phyloP scores from a whole-genome alignment of 2,329 filamentous ascomycete genomes.

The Talaromyces sp. region DNA sequence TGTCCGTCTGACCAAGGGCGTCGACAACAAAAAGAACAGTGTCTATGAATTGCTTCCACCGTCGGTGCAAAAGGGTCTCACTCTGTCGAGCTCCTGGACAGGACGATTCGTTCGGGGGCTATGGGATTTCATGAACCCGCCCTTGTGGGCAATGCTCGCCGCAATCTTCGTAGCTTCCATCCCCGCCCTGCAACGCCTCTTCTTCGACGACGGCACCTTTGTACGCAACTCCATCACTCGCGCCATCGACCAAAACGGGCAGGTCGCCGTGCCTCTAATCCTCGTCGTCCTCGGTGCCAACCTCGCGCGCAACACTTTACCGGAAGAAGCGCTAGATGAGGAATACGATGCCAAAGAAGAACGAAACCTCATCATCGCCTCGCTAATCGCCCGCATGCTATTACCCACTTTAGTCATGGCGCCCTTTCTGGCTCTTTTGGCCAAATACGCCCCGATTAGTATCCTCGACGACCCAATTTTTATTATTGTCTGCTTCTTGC shows the following conservation, averaged over 20 bases:
- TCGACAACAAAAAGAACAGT: conserved; percentile 19
- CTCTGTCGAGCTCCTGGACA: conserved; percentile 36
- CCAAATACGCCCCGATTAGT: conserved; percentile 87
- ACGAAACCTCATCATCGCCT: conserved; percentile 77
- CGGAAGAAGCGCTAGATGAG: conserved; percentile 59
- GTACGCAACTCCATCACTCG: conserved; percentile 88
- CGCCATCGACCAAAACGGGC: conserved; percentile 77
- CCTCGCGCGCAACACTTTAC: conserved; percentile 83
- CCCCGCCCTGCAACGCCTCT: conserved; percentile 72
- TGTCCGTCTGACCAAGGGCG: conserved; percentile 16
- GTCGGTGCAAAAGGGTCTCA: conserved; percentile 48
- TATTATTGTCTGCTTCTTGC: conserved; percentile 93
- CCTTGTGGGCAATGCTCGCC: conserved; percentile 91
- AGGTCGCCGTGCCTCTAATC: conserved; percentile 91
- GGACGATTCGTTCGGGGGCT: conserved; percentile 60
- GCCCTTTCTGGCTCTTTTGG: conserved; percentile 76
- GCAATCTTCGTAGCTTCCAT: conserved; percentile 90
- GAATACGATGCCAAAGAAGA: conserved; percentile 59
- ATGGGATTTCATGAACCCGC: conserved; percentile 97
- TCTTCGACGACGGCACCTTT: conserved; percentile 86
- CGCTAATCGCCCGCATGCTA: conserved; percentile 84
- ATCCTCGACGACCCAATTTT: conserved; percentile 98
- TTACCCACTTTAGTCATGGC: conserved; percentile 90
- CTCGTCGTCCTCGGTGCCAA: conserved; percentile 94
- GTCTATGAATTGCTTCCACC: conserved; percentile 50